phyloP scores from a whole-genome alignment of 2,329 filamentous ascomycete species.

The Byssothecium circinans region DNA sequence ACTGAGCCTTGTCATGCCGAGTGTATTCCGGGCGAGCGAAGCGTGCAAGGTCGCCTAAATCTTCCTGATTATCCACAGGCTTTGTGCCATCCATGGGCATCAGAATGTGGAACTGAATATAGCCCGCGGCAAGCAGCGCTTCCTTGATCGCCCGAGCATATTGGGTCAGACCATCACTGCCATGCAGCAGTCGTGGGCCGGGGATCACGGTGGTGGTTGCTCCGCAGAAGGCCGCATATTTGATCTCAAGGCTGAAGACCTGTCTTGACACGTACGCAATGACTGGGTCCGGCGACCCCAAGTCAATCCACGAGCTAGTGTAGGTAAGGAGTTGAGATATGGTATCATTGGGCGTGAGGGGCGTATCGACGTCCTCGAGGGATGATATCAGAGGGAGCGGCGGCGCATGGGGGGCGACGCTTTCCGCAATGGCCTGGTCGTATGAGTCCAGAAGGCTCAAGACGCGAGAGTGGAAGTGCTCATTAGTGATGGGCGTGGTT shows the following conservation, averaged over 20 bases:
- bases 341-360: constrained; percentile 66
- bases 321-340: constrained; percentile 76
- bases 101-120: constrained; percentile 78
- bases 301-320: constrained; percentile 89
- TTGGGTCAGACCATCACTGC: constrained; percentile 62
- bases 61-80: constrained; percentile 57
- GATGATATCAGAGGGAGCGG: constrained; percentile 57
- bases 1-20: constrained; percentile 31
- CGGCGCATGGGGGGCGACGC: constrained; percentile 41
- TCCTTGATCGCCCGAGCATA: constrained; percentile 86
- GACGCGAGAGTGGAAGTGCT: constrained; percentile 70
- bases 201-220: constrained; percentile 79
- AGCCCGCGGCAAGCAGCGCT: constrained; percentile 71
- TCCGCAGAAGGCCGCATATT: constrained; percentile 95
- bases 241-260: constrained; percentile 85
- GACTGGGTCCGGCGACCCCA: constrained; percentile 78
- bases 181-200: constrained; percentile 69
- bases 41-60: constrained; percentile 56
- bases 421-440: constrained; percentile 50
- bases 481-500: constrained; percentile 76
- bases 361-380: constrained; percentile 78
- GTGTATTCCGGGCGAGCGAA: constrained; percentile 45
- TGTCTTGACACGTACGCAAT: constrained; percentile 86
- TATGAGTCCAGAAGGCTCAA: constrained; percentile 63
- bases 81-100: constrained; percentile 76